Conservation (phyloP, 805 yeast species). For the Candida anglica region DNA sequence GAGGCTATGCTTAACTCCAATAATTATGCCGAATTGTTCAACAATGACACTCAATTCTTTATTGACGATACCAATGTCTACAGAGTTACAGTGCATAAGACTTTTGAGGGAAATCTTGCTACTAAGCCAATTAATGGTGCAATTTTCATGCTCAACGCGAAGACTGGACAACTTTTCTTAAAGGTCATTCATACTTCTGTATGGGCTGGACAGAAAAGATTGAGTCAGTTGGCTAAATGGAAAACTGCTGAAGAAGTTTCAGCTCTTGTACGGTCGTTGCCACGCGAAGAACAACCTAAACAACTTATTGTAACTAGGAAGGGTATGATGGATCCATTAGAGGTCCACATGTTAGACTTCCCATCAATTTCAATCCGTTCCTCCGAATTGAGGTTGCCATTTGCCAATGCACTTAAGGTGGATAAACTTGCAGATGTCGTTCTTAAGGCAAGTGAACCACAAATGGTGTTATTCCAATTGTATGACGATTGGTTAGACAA, state of each 20-base stretch:
- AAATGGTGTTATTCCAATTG: slow-evolving; percentile 84
- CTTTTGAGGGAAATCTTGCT: slow-evolving; percentile 88
- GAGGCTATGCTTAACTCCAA: slow-evolving; percentile 86
- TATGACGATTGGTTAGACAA: slow-evolving; percentile 92
- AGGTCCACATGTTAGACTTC: slow-evolving; percentile 95
- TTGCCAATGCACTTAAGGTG: slow-evolving; percentile 77
- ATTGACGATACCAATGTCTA: slow-evolving; percentile 94
- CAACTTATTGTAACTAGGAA: slow-evolving; percentile 87
- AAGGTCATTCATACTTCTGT: slow-evolving; percentile 90
- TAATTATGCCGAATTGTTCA: slow-evolving; percentile 87
- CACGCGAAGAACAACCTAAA: slow-evolving; percentile 91
- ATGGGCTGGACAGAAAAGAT: slow-evolving; percentile 95
- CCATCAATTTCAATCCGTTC: slow-evolving; percentile 88
- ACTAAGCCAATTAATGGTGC: slow-evolving; percentile 95
- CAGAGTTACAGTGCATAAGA: slow-evolving; percentile 85
- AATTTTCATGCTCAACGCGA: slow-evolving; percentile 83
- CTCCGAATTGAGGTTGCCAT: slow-evolving; percentile 86
- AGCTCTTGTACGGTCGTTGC: slow-evolving; percentile 81
- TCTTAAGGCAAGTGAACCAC: slow-evolving; percentile 84
- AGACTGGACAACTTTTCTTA: slow-evolving; percentile 83
- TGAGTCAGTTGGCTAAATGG: slow-evolving; percentile 95
- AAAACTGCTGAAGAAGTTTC: slow-evolving; percentile 97
- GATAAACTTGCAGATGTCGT: slow-evolving; percentile 78
- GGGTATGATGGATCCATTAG: slow-evolving; percentile 90
- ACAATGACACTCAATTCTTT: slow-evolving; percentile 76